phyloP scores from a whole-genome alignment of 2,329 filamentous ascomycete genomes.

The Aspergillus piperis region DNA sequence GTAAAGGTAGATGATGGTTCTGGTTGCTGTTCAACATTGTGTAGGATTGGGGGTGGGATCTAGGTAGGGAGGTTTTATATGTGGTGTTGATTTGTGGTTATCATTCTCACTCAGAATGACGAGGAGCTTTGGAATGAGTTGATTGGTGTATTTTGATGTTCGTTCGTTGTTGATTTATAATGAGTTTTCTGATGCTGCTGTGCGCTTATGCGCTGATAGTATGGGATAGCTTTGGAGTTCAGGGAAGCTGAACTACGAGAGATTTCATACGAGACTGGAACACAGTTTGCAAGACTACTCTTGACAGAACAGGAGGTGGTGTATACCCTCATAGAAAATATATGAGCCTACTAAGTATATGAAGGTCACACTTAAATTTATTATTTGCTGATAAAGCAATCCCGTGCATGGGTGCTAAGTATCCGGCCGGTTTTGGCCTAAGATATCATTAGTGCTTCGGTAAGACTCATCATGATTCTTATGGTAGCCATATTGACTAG shows the following conservation, averaged over 20 bases:
- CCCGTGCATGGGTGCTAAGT: not conserved
- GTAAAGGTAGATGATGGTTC: too few species aligned
- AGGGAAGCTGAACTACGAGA: too few species aligned
- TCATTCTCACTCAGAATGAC: not conserved
- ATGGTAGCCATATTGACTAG: not conserved
- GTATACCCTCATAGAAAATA: too few species aligned
- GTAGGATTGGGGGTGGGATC: not conserved
- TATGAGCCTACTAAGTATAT: too few species aligned
- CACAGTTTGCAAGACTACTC: too few species aligned
- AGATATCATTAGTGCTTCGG: not conserved
- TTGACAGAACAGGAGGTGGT: too few species aligned
- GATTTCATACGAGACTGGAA: too few species aligned
- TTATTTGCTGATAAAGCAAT: too few species aligned
- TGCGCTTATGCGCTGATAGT: too few species aligned
- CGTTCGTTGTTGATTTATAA: not conserved
- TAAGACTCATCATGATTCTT: not conserved
- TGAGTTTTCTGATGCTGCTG: not conserved
- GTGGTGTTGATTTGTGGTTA: not conserved
- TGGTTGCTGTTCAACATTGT: too few species aligned
- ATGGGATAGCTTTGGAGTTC: too few species aligned
- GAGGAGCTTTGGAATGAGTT: not conserved
- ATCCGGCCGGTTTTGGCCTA: not conserved
- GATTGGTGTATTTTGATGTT: not conserved
- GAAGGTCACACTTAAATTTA: too few species aligned
- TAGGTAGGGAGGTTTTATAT: not conserved